Evolutionary conservation across 2,329 filamentous ascomycete genomes (phyloP).

Genomic region (Cladosporium sp.): DNA sequence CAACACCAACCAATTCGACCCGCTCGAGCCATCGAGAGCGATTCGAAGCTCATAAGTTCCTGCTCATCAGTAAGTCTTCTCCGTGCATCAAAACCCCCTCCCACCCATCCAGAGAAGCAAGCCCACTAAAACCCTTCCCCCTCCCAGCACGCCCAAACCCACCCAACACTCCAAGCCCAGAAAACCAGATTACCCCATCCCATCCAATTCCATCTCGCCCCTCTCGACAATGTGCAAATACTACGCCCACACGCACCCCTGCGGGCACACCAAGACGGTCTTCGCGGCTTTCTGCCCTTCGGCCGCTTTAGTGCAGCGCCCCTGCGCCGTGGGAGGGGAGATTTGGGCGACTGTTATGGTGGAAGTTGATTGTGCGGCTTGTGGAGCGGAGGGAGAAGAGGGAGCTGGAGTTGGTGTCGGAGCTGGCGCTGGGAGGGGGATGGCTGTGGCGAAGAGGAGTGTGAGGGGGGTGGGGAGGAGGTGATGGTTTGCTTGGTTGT

Average conservation of each 20-base stretch:
- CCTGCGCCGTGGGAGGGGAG: slow-evolving; percentile 28
- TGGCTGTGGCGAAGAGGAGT: slow-evolving; percentile 5
- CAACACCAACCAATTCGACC: too few relatives aligned
- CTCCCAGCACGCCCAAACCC: too few relatives aligned
- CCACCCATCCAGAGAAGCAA: too few relatives aligned
- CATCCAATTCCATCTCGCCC: background rate
- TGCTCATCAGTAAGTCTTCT: too few relatives aligned
- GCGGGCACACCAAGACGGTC: slow-evolving; percentile 41
- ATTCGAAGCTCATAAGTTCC: too few relatives aligned
- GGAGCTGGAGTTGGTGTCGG: background rate
- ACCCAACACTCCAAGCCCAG: background rate
- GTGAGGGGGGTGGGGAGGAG: background rate
- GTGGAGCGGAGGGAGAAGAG: slow-evolving; percentile 19
- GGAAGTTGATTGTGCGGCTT: slow-evolving; percentile 30
- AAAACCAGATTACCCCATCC: background rate
- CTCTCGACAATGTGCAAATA: slow-evolving; percentile 41
- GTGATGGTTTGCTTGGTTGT: background rate
- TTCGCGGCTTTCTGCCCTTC: slow-evolving; percentile 32
- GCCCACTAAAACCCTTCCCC: too few relatives aligned
- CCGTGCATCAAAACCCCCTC: too few relatives aligned
- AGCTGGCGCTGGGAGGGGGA: background rate
- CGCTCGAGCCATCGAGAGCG: too few relatives aligned
- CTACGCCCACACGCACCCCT: slow-evolving; percentile 44
- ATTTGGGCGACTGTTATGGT: slow-evolving; percentile 36
- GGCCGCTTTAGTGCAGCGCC: slow-evolving; percentile 30